phyloP scores from a whole-genome alignment of 495 filamentous ascomycete species.

The Podospora pseudopauciseta region DNA sequence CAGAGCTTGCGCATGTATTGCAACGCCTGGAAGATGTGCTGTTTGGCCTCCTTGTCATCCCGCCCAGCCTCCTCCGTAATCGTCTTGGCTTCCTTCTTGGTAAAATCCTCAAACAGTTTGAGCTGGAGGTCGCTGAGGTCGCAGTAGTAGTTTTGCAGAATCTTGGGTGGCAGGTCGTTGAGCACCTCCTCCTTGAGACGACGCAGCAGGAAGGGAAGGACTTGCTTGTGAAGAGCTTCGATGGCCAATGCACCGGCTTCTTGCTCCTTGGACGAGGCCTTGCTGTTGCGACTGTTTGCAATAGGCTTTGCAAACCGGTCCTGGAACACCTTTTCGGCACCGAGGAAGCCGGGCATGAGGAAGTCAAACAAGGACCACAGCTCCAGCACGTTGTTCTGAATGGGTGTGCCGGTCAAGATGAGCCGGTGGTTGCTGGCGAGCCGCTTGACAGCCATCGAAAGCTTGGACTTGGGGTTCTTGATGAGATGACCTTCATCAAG shows the following conservation, averaged over 20 bases:
- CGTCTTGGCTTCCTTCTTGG: conserved; percentile 82
- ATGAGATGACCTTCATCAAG: conserved; percentile 97
- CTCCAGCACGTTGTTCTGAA: conserved; percentile 96
- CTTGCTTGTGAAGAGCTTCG: conserved; percentile 95
- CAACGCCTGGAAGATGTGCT: conserved; percentile 97
- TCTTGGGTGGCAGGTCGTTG: conserved; percentile 95
- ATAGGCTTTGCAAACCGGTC: conserved; percentile 98
- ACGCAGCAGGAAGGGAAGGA: conserved; percentile 91
- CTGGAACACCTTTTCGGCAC: conserved; percentile 96
- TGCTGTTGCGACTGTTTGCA: conserved; percentile 87
- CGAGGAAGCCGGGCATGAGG: conserved; percentile 96
- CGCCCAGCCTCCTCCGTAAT: conserved; percentile 72
- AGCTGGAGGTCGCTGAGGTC: conserved; percentile 94
- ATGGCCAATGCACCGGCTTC: conserved; percentile 94
- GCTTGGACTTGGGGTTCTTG: conserved; percentile 95
- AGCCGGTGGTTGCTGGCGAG: conserved; percentile 87
- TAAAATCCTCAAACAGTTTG: conserved; percentile 94
- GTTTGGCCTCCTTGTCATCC: conserved; percentile 84
- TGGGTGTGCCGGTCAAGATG: conserved; percentile 94
- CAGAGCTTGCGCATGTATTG: conserved; percentile 99
- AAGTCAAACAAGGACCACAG: conserved; percentile 98
- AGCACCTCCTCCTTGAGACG: conserved; percentile 97
- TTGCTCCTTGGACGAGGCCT: conserved; percentile 97
- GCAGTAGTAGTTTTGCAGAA: conserved; percentile 99
- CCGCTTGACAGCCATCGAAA: conserved; percentile 83